Evolutionary conservation across 1,284 basidiomycete genomes (phyloP).

Genomic region (Sanguinoderma infundibulare): DNA sequence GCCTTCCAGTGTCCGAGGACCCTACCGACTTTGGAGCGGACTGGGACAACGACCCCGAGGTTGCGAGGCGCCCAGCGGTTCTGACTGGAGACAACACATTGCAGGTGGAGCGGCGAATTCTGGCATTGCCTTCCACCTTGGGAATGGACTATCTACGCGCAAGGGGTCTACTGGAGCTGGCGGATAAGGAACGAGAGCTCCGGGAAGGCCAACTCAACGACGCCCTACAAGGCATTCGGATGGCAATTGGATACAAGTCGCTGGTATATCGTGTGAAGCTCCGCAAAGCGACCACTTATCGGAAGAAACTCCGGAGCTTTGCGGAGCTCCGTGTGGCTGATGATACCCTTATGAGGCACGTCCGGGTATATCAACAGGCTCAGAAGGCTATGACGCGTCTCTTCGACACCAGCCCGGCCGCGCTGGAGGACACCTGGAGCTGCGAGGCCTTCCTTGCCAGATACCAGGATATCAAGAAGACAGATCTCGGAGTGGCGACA

Average conservation of each 20-base stretch:
- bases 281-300: background rate
- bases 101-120: background rate
- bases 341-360: background rate
- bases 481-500: background rate
- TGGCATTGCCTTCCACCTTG: background rate
- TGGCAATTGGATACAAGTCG: conserved; percentile 4
- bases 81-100: background rate
- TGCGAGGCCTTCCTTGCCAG: background rate
- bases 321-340: background rate
- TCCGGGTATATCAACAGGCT: background rate
- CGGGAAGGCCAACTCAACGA: background rate
- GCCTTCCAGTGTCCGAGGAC: background rate
- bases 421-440: background rate
- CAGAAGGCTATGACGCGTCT: background rate
- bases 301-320: background rate
- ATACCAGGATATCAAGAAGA: background rate
- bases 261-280: background rate
- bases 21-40: background rate
- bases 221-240: background rate
- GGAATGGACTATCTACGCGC: background rate
- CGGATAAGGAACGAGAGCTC: background rate
- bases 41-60: background rate
- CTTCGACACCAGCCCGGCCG: background rate
- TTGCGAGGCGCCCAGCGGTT: background rate
- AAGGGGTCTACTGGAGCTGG: background rate